Base-by-base conservation (phyloP, 495 filamentous ascomycete genomes). In the Haplographium delicatum region DNA sequence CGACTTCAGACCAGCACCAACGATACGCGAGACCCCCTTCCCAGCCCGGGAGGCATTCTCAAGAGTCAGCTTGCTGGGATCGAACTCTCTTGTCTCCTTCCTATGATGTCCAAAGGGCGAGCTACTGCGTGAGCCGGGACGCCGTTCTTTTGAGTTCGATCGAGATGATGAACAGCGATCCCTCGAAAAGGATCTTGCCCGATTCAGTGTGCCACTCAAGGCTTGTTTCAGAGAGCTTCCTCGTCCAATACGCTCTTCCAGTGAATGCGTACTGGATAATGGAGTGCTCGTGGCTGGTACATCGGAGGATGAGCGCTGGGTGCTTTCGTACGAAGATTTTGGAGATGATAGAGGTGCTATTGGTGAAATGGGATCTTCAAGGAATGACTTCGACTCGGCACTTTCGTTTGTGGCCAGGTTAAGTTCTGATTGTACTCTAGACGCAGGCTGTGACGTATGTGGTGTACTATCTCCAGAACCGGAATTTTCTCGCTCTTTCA, bases 1-100 rank as follows among this genome's bases (percentile, higher is more conserved):
- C 0, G 84, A 82, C 65, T 83, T 81, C 44, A 91, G 65, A n/a
- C 81, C 77, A 15, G 83, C 80, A 26, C 74, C 75, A 4, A 90
- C 76, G 38, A 93, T 84, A 30, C 84, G 81, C 10, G 71, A 68
- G 28, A 86, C 70, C 11, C 82, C 78, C 55, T 80, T 86, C 20
- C 81, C 75, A 5, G 82, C 82, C 20, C 72, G 69, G 1, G 85
- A 47, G 2, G 78, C 79, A 24, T 71, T 72, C 19, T 85, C 82
- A 5, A 83, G 39, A 11, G 67, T 71, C 35, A 72, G 47, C 26
- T 66, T 47, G 37, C 44, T 47, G 34, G 53, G 55, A 48, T 53
- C 51, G 26, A 53, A 50, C 26, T 44, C 46, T 15, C 47, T 37
- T 6, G 30, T 25, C 13, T 47, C 22, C 48, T 38, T 46, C 1